These are phyloP conservation scores for Saraca asoca DNA, from an alignment of 331 rosid genomes.

Conservation along the genomic window DNA sequence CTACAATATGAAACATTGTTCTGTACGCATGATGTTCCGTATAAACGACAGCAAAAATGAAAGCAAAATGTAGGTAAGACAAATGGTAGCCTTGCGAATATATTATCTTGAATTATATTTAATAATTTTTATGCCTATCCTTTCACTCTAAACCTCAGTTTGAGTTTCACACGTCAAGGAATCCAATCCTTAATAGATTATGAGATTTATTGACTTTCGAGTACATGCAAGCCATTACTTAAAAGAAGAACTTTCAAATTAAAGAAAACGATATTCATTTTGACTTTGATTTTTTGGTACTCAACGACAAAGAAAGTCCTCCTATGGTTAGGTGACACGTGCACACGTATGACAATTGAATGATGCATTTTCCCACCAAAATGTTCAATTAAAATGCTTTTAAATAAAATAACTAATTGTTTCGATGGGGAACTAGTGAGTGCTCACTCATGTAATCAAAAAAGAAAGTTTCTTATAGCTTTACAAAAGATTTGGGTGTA, in stretches of 20 bases:
- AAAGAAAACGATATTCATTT: slow-evolving; percentile 21
- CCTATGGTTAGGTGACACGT: slow-evolving; percentile 1
- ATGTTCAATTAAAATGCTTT: not conserved
- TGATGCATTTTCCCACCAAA: slow-evolving; percentile 3
- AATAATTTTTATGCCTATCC: slow-evolving; percentile 9
- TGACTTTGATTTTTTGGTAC: not conserved
- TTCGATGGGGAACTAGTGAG: not conserved
- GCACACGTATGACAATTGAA: not conserved
- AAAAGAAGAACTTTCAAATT: slow-evolving; percentile 19
- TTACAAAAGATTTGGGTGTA: not conserved
- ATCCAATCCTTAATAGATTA: slow-evolving; percentile 31
- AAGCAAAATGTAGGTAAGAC: slow-evolving; percentile 15
- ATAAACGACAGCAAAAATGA: slow-evolving; percentile 17
- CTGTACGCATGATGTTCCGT: slow-evolving; percentile 15
- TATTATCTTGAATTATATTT: not conserved
- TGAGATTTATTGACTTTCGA: slow-evolving; percentile 37
- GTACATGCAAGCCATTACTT: slow-evolving; percentile 25
- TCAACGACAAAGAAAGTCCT: not conserved
- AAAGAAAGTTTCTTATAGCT: no score
- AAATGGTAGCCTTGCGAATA: slow-evolving; percentile 21
- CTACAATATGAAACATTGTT: not conserved
- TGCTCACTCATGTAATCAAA: no score
- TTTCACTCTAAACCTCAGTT: slow-evolving; percentile 31
- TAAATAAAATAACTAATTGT: not conserved
- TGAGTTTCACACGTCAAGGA: slow-evolving; percentile 61